Evolutionary conservation across 2,329 filamentous ascomycete genomes (phyloP).

Genomic region (Aspergillus terreus): DNA sequence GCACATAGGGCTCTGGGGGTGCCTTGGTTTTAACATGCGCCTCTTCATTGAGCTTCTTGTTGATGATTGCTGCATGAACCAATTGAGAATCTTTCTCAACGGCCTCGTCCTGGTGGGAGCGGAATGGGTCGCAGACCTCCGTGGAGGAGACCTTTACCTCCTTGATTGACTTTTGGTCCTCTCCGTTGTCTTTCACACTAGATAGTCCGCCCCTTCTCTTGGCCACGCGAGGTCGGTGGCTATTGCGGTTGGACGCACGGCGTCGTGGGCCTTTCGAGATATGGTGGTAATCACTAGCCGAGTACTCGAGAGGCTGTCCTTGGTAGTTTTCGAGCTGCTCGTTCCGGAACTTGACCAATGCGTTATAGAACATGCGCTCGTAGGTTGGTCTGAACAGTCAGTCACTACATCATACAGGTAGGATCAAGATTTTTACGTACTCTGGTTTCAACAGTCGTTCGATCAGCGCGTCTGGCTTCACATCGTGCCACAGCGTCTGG

Average conservation of each 20-base stretch:
- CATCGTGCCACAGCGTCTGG: slow-evolving; percentile 86
- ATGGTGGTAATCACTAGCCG: slow-evolving; percentile 87
- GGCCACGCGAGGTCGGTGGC: slow-evolving; percentile 9
- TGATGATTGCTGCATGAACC: slow-evolving; percentile 62
- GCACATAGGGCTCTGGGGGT: slow-evolving; percentile 15
- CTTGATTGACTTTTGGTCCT: slow-evolving; percentile 48
- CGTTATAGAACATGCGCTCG: slow-evolving; percentile 88
- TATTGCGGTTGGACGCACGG: not conserved
- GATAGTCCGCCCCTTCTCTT: slow-evolving; percentile 24
- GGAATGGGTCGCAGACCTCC: slow-evolving; percentile 79
- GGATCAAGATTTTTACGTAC: slow-evolving; percentile 44
- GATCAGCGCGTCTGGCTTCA: slow-evolving; percentile 67
- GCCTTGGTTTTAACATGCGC: slow-evolving; percentile 5
- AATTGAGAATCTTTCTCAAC: slow-evolving; percentile 51
- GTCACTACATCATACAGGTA: not conserved
- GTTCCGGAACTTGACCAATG: slow-evolving; percentile 76
- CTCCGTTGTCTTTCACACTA: slow-evolving; percentile 49
- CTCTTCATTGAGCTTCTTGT: slow-evolving; percentile 44
- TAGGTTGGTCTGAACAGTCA: slow-evolving; percentile 65
- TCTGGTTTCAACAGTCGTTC: slow-evolving; percentile 63
- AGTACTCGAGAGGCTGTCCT: slow-evolving; percentile 73
- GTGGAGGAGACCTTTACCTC: slow-evolving; percentile 41
- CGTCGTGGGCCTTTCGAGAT: slow-evolving; percentile 37
- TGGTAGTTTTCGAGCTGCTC: slow-evolving; percentile 81
- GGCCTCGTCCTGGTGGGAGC: slow-evolving; percentile 60